phyloP scores from a whole-genome alignment of 2,329 filamentous ascomycete genomes.

The Phoma sp. region DNA sequence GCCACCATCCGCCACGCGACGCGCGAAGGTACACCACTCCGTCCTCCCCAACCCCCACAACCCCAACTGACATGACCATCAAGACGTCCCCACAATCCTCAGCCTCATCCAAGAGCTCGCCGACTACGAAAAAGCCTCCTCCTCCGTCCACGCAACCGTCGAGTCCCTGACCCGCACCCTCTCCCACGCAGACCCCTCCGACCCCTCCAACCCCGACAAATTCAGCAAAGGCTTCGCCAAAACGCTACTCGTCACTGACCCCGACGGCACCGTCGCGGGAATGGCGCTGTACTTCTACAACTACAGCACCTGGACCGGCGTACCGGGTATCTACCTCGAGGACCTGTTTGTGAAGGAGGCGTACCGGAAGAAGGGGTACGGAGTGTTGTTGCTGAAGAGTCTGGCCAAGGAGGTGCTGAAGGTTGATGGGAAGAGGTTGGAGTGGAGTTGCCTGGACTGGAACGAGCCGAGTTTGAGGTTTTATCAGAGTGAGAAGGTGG shows the following conservation, averaged over 20 bases:
- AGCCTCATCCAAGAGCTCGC: slow-evolving; percentile 83
- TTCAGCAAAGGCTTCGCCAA: slow-evolving; percentile 71
- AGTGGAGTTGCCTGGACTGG: slow-evolving; percentile 94
- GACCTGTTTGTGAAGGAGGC: slow-evolving; percentile 81
- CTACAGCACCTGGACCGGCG: slow-evolving; percentile 91
- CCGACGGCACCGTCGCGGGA: slow-evolving; percentile 61
- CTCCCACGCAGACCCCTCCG: slow-evolving; percentile 68
- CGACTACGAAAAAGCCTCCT: slow-evolving; percentile 80
- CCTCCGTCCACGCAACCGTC: slow-evolving; percentile 78
- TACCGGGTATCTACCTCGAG: slow-evolving; percentile 88
- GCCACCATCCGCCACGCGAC: slow-evolving; percentile 64
- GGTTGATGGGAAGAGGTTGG: slow-evolving; percentile 75
- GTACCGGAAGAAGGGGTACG: slow-evolving; percentile 79
- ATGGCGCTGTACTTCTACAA: slow-evolving; percentile 96
- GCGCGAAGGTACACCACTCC: slow-evolving; percentile 59
- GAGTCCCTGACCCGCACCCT: slow-evolving; percentile 75
- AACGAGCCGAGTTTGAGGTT: slow-evolving; percentile 90
- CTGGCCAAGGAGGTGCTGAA: slow-evolving; percentile 79
- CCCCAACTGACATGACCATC: slow-evolving; percentile 1
- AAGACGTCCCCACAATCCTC: slow-evolving; percentile 84
- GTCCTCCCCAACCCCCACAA: not conserved
- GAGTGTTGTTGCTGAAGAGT: slow-evolving; percentile 73
- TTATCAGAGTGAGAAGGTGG: slow-evolving; percentile 63
- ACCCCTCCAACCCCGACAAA: slow-evolving; percentile 25
- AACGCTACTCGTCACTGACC: slow-evolving; percentile 68